These are phyloP conservation scores for Litchi chinensis DNA, from an alignment of 345 rosid species.

Conservation along the genomic window DNA sequence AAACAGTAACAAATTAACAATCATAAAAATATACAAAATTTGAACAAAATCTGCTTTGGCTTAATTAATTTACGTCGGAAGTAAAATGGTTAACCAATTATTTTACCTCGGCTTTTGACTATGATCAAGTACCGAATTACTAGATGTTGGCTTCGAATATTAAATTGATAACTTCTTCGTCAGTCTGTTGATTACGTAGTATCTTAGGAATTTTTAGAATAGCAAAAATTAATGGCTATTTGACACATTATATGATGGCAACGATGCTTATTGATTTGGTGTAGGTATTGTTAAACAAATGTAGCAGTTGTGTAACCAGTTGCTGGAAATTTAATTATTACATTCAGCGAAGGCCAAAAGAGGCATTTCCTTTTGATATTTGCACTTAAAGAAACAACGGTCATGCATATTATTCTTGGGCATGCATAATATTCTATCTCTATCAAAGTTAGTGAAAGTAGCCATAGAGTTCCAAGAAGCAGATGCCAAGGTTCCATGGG, in stretches of 20 bases:
- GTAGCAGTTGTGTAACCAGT: not conserved
- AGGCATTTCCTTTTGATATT: too few species aligned
- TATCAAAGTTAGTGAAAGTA: slow-evolving; percentile 48
- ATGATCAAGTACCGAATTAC: too few species aligned
- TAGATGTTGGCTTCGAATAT: too few species aligned
- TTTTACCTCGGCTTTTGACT: too few species aligned
- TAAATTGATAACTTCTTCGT: not conserved
- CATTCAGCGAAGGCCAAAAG: not conserved
- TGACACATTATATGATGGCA: not conserved
- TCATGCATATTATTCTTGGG: not conserved
- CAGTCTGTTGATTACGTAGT: not conserved
- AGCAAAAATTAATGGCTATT: not conserved
- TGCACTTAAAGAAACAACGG: too few species aligned
- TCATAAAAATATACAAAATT: too few species aligned
- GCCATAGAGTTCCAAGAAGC: slow-evolving; percentile 92
- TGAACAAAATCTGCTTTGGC: too few species aligned
- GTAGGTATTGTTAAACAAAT: not conserved
- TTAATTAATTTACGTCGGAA: too few species aligned
- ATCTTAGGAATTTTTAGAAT: not conserved
- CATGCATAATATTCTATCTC: not conserved
- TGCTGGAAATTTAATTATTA: not conserved
- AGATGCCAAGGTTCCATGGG: slow-evolving; percentile 82
- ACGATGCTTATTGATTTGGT: not conserved
- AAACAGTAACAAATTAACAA: too few species aligned
- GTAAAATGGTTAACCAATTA: too few species aligned